phyloP scores from a whole-genome alignment of 257 asterid species.

The Solanum corneliomulleri region DNA sequence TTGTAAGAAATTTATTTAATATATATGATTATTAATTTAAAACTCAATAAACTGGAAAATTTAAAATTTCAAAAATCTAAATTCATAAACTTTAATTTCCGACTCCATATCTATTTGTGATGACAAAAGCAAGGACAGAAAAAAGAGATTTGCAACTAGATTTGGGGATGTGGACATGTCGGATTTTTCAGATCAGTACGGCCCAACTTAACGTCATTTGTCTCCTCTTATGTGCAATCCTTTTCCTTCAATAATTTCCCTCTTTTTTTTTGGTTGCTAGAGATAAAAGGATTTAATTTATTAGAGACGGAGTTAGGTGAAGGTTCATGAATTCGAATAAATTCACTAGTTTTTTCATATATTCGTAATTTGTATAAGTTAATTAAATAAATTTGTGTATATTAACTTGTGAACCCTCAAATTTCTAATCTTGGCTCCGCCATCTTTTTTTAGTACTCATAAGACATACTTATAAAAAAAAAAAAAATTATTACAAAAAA shows the following conservation, averaged over 20 bases:
- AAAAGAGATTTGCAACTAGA: background rate
- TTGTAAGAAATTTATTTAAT: background rate
- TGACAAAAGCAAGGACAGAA: background rate
- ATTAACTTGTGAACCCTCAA: too few species aligned
- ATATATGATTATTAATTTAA: background rate
- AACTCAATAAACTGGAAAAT: background rate
- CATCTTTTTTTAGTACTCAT: background rate
- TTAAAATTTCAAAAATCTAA: too few species aligned
- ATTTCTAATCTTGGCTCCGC: accelerated
- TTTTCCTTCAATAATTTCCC: background rate
- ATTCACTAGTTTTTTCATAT: accelerated
- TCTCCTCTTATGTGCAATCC: background rate
- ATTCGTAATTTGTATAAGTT: accelerated
- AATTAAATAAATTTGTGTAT: too few species aligned
- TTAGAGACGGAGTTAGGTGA: accelerated
- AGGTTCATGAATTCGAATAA: accelerated
- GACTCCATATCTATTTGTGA: accelerated
- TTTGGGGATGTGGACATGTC: slow-evolving; percentile 11
- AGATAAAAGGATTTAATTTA: background rate
- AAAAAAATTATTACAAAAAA: background rate
- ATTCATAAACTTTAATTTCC: background rate
- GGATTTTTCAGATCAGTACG: background rate
- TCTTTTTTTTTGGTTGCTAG: background rate
- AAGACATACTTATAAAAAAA: background rate
- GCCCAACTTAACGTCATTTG: background rate